Base-by-base conservation (phyloP, 1,139 yeast genomes). In the Candida mesenterica region DNA sequence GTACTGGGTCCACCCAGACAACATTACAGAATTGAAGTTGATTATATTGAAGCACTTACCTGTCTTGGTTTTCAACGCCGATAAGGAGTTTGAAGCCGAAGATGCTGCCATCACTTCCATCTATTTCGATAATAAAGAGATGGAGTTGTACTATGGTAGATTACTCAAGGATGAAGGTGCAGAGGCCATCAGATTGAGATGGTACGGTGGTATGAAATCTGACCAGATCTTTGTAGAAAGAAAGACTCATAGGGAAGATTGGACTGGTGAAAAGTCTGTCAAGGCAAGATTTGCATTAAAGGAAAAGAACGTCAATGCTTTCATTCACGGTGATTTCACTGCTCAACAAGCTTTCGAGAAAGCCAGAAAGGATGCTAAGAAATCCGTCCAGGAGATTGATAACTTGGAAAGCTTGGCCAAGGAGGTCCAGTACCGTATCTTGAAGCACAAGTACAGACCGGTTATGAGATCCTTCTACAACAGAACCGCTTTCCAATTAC, bases 191-290 rank as follows among this genome's bases (percentile, higher is more conserved):
- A 82, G 98, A 67, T 73, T 92, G 57, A 82, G 98, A 69, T 92
- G 98, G 98, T 92, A 92, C 58, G 98, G 98, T 56, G 97, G 96
- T 37, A 90, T 92, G 98, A 75, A 78, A 41, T 77, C 92, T 3
- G 96, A 90, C 49, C 87, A 86, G 36, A 88, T 92, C 39, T 92
- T 92, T 49, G 96, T 92, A 24, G 98, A 92, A 65, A 80, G 98
- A 62, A 92, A 92, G 62, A 92, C 98, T 10, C 98, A 92, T 58
- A 79, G 98, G 62, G 98, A 92, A 62, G 98, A 92, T 65, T 92
- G 98, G 98, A 92, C 98, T 3, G 98, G 98, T 52, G 98, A 92
- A 62, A 90, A 90, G 65, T 87, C 96, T 8, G 98, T 92, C 46
- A 92, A 92, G 66, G 97, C 97, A 3, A 78, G 98, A 59, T 92